Base-by-base conservation (phyloP, 495 filamentous ascomycete genomes). In the Astrothelium macrocarpum region DNA sequence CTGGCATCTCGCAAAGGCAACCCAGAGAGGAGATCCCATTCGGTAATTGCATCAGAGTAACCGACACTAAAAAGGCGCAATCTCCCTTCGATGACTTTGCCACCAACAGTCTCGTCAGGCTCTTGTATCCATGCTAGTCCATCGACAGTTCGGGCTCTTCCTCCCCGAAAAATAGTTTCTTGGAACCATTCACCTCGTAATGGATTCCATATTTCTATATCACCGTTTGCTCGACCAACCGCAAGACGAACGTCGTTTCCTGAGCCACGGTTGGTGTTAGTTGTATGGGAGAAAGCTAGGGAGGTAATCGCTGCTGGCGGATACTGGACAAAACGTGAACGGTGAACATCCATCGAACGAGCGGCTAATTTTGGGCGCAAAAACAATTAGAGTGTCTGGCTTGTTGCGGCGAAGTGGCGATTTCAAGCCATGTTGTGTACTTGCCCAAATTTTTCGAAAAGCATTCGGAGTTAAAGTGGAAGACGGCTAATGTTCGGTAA, bases 191-290 rank as follows among this genome's bases (percentile, higher is more conserved):
- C 76, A 16, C 92, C 91, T 65, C 83, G 82, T 64, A 88, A 75
- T 7, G 95, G 94, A 73, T 96, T 96, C 95, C 95, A 99, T 65
- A 99, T 91, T 76, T 97, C 94, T 68, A 99, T 94, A 70, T 96
- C 90, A 69, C 94, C 94, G 73, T 97, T 97, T 53, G 90, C 87
- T 66, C 94, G 87, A 59, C 94, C 94, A 68, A 99, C 82, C 14
- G 94, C 95, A 23, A 97, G 83, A 66, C 91, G 84, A 53, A 88
- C 79, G 65, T 81, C 87, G 32, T 77, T 73, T 2, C 84, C 79
- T 62, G 66, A 59, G 12, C 71, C 66, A 23, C 80, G 78, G 63
- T 78, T 79, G 60, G 78, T 71, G 59, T 78, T 77, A 14, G 84
- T 83, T 12, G 87, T 79, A 70, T 96, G 90, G 0, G 95, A 95